phyloP scores from a whole-genome alignment of 441 rosid species.

The Lepidium campestre region DNA sequence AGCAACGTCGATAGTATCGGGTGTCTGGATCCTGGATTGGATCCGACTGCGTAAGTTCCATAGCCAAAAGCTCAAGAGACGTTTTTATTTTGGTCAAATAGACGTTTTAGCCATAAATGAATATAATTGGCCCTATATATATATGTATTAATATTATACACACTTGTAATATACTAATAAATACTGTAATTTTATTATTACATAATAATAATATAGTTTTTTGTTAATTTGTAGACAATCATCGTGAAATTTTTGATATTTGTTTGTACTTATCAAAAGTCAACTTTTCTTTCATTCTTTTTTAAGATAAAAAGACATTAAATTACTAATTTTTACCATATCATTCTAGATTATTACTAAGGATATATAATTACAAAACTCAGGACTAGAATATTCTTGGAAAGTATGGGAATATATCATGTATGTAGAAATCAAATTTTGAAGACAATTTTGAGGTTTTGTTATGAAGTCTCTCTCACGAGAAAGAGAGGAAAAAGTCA shows the following conservation, averaged over 20 bases:
- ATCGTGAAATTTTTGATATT: not conserved
- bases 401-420: too few species aligned
- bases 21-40: conserved; percentile 17
- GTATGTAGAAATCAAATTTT: too few species aligned
- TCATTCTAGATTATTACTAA: not conserved
- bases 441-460: too few species aligned
- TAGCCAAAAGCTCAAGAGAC: not conserved
- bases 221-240: not conserved
- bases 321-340: not conserved
- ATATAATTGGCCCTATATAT: not conserved
- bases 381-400: too few species aligned
- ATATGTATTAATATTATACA: too few species aligned
- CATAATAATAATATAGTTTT: not conserved
- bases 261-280: not conserved
- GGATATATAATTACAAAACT: too few species aligned
- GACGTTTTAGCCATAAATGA: not conserved
- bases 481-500: too few species aligned
- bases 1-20: conserved; percentile 18
- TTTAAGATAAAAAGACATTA: not conserved
- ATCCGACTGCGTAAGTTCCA: conserved; percentile 21
- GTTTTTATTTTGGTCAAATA: not conserved
- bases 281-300: not conserved
- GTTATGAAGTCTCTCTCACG: too few species aligned
- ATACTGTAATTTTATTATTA: not conserved
- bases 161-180: not conserved